Conservation (phyloP, 2,329 filamentous ascomycete genomes). For the Arthrobotrys conoides region DNA sequence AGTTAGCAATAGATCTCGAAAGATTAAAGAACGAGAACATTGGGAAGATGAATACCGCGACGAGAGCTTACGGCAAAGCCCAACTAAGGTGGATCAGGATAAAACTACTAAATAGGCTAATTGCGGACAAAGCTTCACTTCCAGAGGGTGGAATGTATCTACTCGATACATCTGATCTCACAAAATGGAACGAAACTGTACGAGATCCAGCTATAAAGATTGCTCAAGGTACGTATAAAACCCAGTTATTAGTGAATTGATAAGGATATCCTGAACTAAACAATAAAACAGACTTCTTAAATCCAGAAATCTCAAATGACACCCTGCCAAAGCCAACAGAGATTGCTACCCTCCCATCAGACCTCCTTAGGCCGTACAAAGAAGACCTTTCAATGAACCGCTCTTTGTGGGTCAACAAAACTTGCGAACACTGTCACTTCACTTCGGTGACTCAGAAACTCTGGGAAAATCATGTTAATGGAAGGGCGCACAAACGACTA, state of each 20-base stretch:
- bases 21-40: conserved; percentile 74
- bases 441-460: conserved; percentile 48
- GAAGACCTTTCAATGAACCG: conserved; percentile 50
- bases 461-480: conserved; percentile 54
- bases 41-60: conserved; percentile 84
- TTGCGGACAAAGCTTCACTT: conserved; percentile 70
- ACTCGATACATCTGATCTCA: conserved; percentile 81
- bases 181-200: conserved; percentile 76
- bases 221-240: conserved; percentile 66
- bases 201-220: conserved; percentile 76
- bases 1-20: conserved; percentile 68
- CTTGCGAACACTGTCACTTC: conserved; percentile 53
- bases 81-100: conserved; percentile 89
- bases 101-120: conserved; percentile 80
- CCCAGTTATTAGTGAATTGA: not conserved
- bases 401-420: conserved; percentile 50
- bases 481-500: conserved; percentile 35
- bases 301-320: conserved; percentile 53
- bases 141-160: conserved; percentile 77
- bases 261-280: conserved; percentile 31
- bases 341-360: conserved; percentile 39
- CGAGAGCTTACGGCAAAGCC: conserved; percentile 86
- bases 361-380: conserved; percentile 48
- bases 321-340: conserved; percentile 50
- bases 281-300: conserved; percentile 41